Percentiles rank a stretch among this genome's conserved stretches.
These are phyloP conservation scores for Mycena capillaripes DNA, from an alignment of 768 basidiomycete species.

Conservation along the genomic window DNA sequence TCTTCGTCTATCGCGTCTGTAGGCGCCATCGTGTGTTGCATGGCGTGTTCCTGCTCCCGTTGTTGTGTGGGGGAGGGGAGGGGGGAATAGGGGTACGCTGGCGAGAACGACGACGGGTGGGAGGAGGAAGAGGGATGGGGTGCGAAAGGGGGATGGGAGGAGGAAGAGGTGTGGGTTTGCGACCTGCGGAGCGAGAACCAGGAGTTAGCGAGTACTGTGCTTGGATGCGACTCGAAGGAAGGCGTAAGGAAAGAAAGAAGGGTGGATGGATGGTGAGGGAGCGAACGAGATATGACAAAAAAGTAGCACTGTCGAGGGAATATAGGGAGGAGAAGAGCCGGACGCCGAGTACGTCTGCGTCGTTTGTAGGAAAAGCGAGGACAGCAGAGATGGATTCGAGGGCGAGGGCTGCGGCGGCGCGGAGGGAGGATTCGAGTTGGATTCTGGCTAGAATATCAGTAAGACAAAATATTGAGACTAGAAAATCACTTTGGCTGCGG, in stretches of 20 bases:
- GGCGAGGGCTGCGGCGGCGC: conserved; percentile 79
- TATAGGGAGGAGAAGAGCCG: conserved; percentile 85
- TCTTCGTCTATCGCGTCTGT: conserved; percentile 3
- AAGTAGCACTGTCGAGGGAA: too few relatives aligned
- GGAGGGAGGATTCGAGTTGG: conserved; percentile 73
- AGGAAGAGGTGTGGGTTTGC: conserved; percentile 26
- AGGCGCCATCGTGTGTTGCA: too few relatives aligned
- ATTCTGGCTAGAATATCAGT: conserved; percentile 4
- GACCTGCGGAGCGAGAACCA: neutral
- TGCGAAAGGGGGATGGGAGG: too few relatives aligned
- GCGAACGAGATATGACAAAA: conserved; percentile 80
- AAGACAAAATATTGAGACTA: neutral
- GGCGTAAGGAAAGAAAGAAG: neutral
- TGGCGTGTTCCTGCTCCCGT: too few relatives aligned
- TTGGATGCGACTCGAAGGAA: conserved; percentile 4
- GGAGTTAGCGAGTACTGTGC: neutral
- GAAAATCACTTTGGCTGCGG: neutral
- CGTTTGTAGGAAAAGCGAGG: conserved; percentile 39
- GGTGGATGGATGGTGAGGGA: too few relatives aligned
- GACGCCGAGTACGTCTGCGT: conserved; percentile 57
- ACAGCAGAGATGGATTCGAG: conserved; percentile 78
- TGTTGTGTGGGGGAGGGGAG: too few relatives aligned
- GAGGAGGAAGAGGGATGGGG: neutral
- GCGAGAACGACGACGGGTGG: too few relatives aligned
- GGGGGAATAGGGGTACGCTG: neutral